phyloP scores from a whole-genome alignment of 2,329 filamentous ascomycete genomes.

The Hypoxylon rubiginosum region DNA sequence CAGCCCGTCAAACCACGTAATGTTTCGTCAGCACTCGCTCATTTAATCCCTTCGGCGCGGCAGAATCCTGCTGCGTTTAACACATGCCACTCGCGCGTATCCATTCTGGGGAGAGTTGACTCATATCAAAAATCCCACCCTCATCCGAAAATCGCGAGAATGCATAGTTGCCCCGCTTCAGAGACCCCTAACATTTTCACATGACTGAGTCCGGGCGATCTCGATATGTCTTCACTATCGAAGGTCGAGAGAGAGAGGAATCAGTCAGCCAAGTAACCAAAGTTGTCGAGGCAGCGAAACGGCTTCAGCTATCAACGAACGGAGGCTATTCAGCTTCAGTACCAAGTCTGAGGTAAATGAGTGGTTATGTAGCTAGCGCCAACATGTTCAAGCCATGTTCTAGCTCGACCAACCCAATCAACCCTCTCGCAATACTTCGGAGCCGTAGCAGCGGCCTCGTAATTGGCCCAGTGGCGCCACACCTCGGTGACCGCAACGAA shows the following conservation, averaged over 20 bases:
- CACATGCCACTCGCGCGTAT: constrained; percentile 36
- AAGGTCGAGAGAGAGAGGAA: constrained; percentile 8
- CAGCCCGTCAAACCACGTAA: constrained; percentile 40
- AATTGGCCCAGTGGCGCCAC: constrained; percentile 36
- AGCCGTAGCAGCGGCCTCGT: constrained; percentile 24
- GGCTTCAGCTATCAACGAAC: not conserved
- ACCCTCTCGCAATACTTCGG: constrained; percentile 22
- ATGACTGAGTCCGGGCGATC: constrained; percentile 29
- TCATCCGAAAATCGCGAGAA: constrained; percentile 38
- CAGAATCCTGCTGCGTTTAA: constrained; percentile 32
- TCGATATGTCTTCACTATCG: constrained; percentile 15
- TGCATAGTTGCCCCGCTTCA: constrained; percentile 37
- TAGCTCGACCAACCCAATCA: constrained; percentile 33
- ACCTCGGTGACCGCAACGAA: constrained; percentile 36
- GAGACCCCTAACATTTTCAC: constrained; percentile 27
- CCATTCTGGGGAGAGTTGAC: constrained; percentile 34
- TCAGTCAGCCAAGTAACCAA: constrained; percentile 8
- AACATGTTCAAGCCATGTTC: constrained; percentile 23
- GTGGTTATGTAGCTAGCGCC: constrained; percentile 12
- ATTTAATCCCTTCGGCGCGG: constrained; percentile 33
- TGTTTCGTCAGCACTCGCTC: constrained; percentile 46
- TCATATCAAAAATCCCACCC: constrained; percentile 41
- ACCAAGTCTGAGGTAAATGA: constrained; percentile 12
- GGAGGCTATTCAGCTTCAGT: constrained; percentile 14
- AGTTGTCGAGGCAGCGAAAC: constrained; percentile 17